Evolutionary conservation across 176 grass and related monocot species (phyloP), one percentile per base, ranked within the genome.

Genomic region (Cocos nucifera): DNA sequence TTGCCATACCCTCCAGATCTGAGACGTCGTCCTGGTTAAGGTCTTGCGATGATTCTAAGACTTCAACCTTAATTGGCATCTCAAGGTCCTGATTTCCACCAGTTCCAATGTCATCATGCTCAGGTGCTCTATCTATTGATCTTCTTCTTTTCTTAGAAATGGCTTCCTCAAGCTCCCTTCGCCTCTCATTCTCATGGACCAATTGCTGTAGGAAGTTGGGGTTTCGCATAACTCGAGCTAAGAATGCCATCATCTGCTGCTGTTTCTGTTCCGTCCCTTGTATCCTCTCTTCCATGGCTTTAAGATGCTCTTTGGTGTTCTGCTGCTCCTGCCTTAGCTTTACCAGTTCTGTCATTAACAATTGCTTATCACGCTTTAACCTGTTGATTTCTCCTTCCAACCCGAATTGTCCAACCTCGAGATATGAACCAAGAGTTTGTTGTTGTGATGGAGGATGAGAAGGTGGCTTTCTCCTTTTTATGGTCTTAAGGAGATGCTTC

Each of bases 241-340:
- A 52, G 81, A 97, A 97, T 23, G 78, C 44, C 81, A 82, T 91
- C 80, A 88, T 91, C 51, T 88, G 81, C 25, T 88, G 80, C 53
- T 97, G 92, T 59, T 65, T 97, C 76, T 88, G 87, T 60, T 97
- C 92, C 4, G 81, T 91, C 26, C 79, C 78, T 55, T 80, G 76
- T 29, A 97, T 73, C 76, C 80, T 86, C 50, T 91, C 84, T 63
- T 91, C 92, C 83, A 97, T 91, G 35, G 70, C 81, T 79, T 79
- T 88, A 9, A 97, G 78, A 73, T 67, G 61, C 3, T 55, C 84
- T 57, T 64, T 83, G 15, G 81, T 97, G 23, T 81, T 85, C 73
- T 97, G 92, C 64, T 97, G 92, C 67, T 85, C 87, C 68, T 97
- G 92, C 61, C 92, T 81, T 65, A 90, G 75, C 67, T 97, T 97